Base-by-base conservation (phyloP, 1,139 yeast species). In the Saccharomyces hybrid region DNA sequence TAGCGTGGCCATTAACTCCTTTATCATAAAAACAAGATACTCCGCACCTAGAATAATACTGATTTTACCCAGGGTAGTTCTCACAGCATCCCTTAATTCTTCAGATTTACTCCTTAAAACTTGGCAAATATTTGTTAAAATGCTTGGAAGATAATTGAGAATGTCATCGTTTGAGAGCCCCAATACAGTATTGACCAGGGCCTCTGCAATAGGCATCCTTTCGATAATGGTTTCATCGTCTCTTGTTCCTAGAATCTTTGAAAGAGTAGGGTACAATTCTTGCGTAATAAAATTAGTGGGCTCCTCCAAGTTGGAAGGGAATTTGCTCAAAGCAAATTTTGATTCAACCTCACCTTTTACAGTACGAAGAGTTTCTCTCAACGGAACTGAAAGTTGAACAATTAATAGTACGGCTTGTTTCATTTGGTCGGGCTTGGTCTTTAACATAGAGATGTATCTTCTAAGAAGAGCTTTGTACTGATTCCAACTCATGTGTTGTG, bases 71-170 rank as follows among this genome's bases (percentile, higher is more conserved):
- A 93, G 74, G 24, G 88, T 83, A 59, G 83, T 85, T 66, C 99
- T 81, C 9, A 89, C 84, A 9, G 89, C 83, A 66, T 93, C 97
- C 73, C 99, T 83, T 53, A 91, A 75, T 57, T 87, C 96, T 69
- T 89, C 97, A 2, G 93, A 82, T 66, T 90, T 82, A 29, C 96
- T 84, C 61, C 97, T 80, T 70, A 93, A 76, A 48, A 89, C 86
- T 69, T 93, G 98, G 69, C 97, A 90, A 21, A 90, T 78, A 58
- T 84, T 83, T 0, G 97, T 88, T 62, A 93, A 75, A 26, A 87
- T 79, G 42, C 95, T 95, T 0, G 98, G 96, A 29, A 93, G 77
- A 53, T 83, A 81, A 7, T 76, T 68, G 28, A 78, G 79, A 48
- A 87, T 73, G 48, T 76, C 74, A 0, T 81, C 83, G 12, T 78